Conservation (phyloP, 2,329 filamentous ascomycete species). For the Penicillium hordei region DNA sequence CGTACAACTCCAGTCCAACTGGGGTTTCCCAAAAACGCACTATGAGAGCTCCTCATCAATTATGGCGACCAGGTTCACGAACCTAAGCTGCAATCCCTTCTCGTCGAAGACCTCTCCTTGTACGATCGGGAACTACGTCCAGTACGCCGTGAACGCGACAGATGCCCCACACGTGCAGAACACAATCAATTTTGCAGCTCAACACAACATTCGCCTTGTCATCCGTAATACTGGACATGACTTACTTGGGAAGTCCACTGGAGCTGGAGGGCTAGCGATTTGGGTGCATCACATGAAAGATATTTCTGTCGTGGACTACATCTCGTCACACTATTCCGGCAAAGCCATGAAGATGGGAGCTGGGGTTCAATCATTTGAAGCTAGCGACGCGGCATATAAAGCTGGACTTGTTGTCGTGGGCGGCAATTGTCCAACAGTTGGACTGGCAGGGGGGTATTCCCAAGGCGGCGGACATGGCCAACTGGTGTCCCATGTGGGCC, state of each 20-base stretch:
- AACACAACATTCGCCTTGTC: slow-evolving; percentile 29
- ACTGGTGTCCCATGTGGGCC: slow-evolving; percentile 45
- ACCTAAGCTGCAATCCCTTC: slow-evolving; percentile 2
- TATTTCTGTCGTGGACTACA: slow-evolving; percentile 22
- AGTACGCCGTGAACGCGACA: slow-evolving; percentile 17
- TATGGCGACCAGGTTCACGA: not conserved
- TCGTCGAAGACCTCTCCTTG: slow-evolving; percentile 9
- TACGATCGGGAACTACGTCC: slow-evolving; percentile 2
- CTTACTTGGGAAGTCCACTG: slow-evolving; percentile 41
- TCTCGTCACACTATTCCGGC: slow-evolving; percentile 8
- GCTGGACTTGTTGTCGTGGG: not conserved
- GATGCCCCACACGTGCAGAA: not conserved
- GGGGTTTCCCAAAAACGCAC: not conserved
- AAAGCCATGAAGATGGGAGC: slow-evolving; percentile 14
- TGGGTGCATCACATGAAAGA: slow-evolving; percentile 46
- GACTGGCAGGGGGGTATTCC: slow-evolving; percentile 38
- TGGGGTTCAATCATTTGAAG: slow-evolving; percentile 15
- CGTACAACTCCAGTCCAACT: not conserved
- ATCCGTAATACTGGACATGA: slow-evolving; percentile 49
- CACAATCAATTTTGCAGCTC: slow-evolving; percentile 9
- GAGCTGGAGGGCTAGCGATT: slow-evolving; percentile 36
- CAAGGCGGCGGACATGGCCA: slow-evolving; percentile 46
- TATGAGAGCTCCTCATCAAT: not conserved
- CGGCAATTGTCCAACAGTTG: slow-evolving; percentile 6
- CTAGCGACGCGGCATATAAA: not conserved